Evolutionary conservation across 1,284 basidiomycete species (phyloP), one percentile per base, ranked within the genome.

Genomic region (Trichosporon faecale): DNA sequence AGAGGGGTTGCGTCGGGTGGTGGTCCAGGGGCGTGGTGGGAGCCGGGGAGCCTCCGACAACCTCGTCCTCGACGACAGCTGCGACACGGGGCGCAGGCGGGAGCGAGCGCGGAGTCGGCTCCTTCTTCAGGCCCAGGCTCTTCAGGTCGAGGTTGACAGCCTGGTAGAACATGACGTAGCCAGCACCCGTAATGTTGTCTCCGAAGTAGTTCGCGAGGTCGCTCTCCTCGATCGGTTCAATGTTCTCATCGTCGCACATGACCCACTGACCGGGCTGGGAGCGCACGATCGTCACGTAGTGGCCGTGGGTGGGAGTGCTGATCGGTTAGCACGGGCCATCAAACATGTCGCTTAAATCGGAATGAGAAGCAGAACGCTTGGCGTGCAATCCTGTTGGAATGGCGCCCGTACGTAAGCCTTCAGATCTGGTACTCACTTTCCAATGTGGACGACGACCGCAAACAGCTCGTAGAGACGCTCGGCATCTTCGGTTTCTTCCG

Each of bases 131-230:
- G 1, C 93, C 93, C 18, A 95, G 86, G 18, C 86, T 85, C n/a
- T 84, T 78, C 40, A 88, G 85, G 78, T 95, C 90, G 68, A 95
- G 86, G 81, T 98, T 93, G 18, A 88, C 90, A 14, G 95, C 95
- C 83, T 98, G 95, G 82, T 99, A 99, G 85, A 97, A 99, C 44
- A 99, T 86, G 29, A 99, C 95, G 82, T 99, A 99, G 23, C 95
- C 97, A 46, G 92, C 91, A 25, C 96, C 96, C 3, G 90, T 89
- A 9, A 86, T 85, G 63, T 91, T 91, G 77, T 98, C 96, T 70
- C 97, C 96, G 83, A 94, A 99, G 84, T 96, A 99, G 78, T 91
- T 92, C 64, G 90, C 87, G 67, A 99, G 95, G 74, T 98, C 95
- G 64, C 85, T 85, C 82, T 98, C 95, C 74, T 91, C 89, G 79